Evolutionary conservation across 1,284 basidiomycete genomes (phyloP).

Genomic region (Melampsora americana): DNA sequence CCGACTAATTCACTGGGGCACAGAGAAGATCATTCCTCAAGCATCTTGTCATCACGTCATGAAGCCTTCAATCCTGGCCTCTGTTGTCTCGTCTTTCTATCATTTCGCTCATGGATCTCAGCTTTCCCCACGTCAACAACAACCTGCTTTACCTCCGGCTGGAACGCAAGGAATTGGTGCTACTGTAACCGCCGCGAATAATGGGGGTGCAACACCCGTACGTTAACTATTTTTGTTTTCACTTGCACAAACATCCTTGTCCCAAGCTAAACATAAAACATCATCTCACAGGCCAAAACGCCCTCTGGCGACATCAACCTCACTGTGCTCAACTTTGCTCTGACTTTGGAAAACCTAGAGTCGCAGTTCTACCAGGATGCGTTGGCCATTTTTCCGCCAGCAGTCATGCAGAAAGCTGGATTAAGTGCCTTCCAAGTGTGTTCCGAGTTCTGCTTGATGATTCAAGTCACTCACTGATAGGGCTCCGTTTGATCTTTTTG

Average conservation of each 20-base stretch:
- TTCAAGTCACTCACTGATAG: background rate
- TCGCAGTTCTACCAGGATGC: conserved; percentile 38
- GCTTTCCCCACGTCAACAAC: background rate
- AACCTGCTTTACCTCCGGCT: background rate
- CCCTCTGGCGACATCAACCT: conserved; percentile 31
- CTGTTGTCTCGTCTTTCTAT: background rate
- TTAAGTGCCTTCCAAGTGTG: conserved; percentile 37
- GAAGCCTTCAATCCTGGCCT: background rate
- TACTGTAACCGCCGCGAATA: background rate
- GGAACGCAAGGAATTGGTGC: background rate
- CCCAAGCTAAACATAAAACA: background rate
- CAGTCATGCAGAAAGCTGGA: conserved; percentile 34
- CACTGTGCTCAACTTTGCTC: conserved; percentile 28
- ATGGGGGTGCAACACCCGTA: background rate
- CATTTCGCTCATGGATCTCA: background rate
- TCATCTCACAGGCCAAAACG: background rate
- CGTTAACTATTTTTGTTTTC: too few species aligned
- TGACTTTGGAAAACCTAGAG: conserved; percentile 38
- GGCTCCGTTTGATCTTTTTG: background rate
- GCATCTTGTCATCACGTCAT: background rate
- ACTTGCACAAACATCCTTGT: too few species aligned
- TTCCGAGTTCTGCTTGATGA: background rate
- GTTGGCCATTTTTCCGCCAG: conserved; percentile 23
- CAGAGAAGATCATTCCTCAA: too few species aligned
- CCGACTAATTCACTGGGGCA: too few species aligned